Evolutionary conservation across 768 basidiomycete species (phyloP).

Genomic region (Pleurotus tuoliensis): DNA sequence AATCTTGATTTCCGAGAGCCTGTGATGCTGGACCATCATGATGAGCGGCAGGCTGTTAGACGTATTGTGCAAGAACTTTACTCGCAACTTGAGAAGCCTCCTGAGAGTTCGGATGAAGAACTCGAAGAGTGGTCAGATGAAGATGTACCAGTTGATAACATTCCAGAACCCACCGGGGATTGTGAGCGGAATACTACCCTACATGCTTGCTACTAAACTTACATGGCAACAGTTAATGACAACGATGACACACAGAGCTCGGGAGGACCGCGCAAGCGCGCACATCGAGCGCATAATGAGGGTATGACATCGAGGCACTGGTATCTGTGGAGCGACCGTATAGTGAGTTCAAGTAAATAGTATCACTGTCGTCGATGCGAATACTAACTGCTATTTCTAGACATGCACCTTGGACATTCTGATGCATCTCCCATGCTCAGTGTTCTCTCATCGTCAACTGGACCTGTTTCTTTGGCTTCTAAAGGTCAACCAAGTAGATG

Average conservation of each 20-base stretch:
- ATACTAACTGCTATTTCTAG: slow-evolving; percentile 9
- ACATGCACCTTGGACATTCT: slow-evolving; percentile 26
- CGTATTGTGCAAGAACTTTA: background rate
- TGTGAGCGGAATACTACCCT: background rate
- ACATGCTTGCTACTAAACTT: background rate
- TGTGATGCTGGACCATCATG: too few relatives aligned
- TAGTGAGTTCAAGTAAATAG: background rate
- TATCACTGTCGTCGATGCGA: background rate
- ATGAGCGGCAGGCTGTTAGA: background rate
- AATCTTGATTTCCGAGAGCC: too few relatives aligned
- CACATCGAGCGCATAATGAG: background rate
- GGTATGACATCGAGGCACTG: background rate
- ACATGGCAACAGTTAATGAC: background rate
- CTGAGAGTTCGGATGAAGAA: background rate
- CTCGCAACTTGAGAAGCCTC: background rate
- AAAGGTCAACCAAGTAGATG: slow-evolving; percentile 14
- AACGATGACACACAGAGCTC: background rate
- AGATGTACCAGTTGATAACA: background rate
- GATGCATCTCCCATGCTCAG: slow-evolving; percentile 26
- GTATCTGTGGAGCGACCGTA: background rate
- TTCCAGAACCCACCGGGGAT: background rate
- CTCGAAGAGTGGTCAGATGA: background rate
- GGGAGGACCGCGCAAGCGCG: background rate
- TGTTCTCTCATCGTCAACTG: slow-evolving; percentile 24
- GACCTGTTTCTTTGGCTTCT: slow-evolving; percentile 26